Conservation (phyloP, 2,329 filamentous ascomycete species). For the Colletotrichum sp. region DNA sequence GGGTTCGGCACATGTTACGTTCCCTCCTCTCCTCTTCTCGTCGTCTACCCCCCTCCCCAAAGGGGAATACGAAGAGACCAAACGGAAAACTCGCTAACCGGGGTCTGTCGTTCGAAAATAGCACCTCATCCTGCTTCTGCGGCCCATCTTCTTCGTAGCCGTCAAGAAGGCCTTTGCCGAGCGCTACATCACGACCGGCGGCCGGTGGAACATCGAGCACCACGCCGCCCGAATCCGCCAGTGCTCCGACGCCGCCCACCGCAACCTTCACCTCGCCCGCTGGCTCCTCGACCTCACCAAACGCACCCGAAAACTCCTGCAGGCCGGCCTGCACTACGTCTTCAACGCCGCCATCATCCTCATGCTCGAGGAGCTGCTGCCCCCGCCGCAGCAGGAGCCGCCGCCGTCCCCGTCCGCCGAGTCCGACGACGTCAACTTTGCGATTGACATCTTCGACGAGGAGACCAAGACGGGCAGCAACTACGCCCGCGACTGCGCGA, state of each 20-base stretch:
- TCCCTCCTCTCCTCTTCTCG: neutral
- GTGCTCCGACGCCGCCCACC: constrained; percentile 49
- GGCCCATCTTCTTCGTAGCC: constrained; percentile 52
- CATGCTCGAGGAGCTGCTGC: constrained; percentile 49
- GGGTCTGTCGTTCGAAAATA: constrained; percentile 26
- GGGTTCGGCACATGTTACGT: neutral
- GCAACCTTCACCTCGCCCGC: constrained; percentile 49
- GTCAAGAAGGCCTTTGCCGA: constrained; percentile 52
- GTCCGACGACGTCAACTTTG: constrained; percentile 41
- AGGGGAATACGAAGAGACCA: neutral
- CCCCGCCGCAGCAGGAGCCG: constrained; percentile 29
- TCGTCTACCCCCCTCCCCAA: neutral
- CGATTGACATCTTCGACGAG: constrained; percentile 44
- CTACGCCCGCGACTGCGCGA: constrained; percentile 42
- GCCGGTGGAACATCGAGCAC: constrained; percentile 29
- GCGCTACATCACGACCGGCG: constrained; percentile 34
- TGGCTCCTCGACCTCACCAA: constrained; percentile 41
- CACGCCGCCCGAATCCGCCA: constrained; percentile 37
- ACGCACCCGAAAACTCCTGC: constrained; percentile 42
- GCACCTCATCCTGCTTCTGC: constrained; percentile 53
- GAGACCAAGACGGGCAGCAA: constrained; percentile 42
- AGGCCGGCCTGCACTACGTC: constrained; percentile 51
- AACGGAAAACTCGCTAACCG: neutral
- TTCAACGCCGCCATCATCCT: constrained; percentile 57
- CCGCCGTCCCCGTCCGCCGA: constrained; percentile 27